phyloP scores from a whole-genome alignment of 495 filamentous ascomycete genomes.

The Talaromyces ruber region DNA sequence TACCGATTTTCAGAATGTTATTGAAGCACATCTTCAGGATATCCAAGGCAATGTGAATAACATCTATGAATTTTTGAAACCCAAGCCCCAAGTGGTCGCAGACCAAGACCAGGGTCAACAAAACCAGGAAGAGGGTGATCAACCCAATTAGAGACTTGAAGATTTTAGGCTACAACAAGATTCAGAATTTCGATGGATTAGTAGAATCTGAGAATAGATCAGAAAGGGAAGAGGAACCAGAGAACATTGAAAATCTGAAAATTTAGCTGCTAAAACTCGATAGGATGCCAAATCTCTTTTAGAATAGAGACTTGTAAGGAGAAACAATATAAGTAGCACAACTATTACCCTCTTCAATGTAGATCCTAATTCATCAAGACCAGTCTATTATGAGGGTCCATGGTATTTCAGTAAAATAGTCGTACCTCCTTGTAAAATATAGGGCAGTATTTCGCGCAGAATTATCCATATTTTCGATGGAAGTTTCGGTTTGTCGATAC shows the following conservation, averaged over 20 bases:
- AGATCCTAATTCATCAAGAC: conserved; percentile 89
- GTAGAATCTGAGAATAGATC: not conserved
- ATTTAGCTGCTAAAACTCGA: too few relatives aligned
- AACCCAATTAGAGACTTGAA: not conserved
- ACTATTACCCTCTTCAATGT: too few relatives aligned
- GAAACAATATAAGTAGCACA: too few relatives aligned
- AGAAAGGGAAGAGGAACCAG: not conserved
- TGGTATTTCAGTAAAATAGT: too few relatives aligned
- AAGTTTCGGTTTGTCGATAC: not conserved
- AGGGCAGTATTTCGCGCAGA: too few relatives aligned
- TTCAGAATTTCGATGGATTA: not conserved
- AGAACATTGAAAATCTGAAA: not conserved
- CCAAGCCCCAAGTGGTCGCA: not conserved
- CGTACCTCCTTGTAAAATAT: too few relatives aligned
- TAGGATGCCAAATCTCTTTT: conserved; percentile 47
- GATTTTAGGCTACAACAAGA: too few relatives aligned
- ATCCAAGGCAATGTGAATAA: too few relatives aligned
- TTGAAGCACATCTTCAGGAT: too few relatives aligned
- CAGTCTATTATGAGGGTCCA: conserved; percentile 17
- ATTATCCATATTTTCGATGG: not conserved
- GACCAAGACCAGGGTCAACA: not conserved
- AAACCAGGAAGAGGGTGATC: too few relatives aligned
- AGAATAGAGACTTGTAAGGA: conserved; percentile 69
- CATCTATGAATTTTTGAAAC: not conserved
- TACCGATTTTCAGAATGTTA: too few relatives aligned